A percentile compares a stretch with the other conserved stretches of the same genome.
Evolutionary conservation across 2,329 filamentous ascomycete species (phyloP).

Genomic region (Coccinonectria pachysandricola): DNA sequence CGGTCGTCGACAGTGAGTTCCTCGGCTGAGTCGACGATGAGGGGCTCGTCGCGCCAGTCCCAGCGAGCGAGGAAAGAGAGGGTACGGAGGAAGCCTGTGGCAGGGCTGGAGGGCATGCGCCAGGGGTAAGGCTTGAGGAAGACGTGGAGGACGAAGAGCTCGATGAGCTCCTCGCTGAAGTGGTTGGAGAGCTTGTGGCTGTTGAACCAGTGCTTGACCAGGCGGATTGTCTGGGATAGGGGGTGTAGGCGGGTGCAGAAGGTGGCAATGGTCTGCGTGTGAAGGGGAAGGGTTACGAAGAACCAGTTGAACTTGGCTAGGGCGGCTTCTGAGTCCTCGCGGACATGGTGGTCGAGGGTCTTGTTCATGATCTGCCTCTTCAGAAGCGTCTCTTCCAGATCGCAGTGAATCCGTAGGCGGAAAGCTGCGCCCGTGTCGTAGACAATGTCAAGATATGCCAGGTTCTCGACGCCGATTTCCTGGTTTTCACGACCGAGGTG

Average conservation of each 20-base stretch:
- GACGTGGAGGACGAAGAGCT: constrained; percentile 66
- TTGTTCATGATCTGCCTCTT: constrained; percentile 72
- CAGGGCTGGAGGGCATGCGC: constrained; percentile 62
- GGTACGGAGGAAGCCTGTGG: constrained; percentile 72
- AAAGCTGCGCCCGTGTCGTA: constrained; percentile 66
- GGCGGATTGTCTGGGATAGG: constrained; percentile 70
- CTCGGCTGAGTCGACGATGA: constrained; percentile 62
- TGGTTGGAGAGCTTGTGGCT: constrained; percentile 70
- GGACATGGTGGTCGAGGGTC: constrained; percentile 49
- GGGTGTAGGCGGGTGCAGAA: constrained; percentile 71
- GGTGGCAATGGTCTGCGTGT: constrained; percentile 72
- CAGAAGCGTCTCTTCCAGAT: constrained; percentile 72
- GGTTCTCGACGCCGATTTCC: constrained; percentile 58
- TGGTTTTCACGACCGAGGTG: constrained; percentile 75
- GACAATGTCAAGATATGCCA: constrained; percentile 71
- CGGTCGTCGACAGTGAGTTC: constrained; percentile 53
- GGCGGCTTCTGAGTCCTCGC: constrained; percentile 59
- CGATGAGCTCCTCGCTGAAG: constrained; percentile 70
- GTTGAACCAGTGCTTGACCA: constrained; percentile 84
- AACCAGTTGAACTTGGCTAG: constrained; percentile 61
- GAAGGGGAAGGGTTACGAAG: constrained; percentile 63
- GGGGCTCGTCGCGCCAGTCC: constrained; percentile 81
- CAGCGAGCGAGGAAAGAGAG: constrained; percentile 72
- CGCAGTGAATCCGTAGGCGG: constrained; percentile 78
- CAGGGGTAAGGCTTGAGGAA: constrained; percentile 81